Conservation (phyloP, 352 stramenopile species). For the Blastocystis hominis region DNA sequence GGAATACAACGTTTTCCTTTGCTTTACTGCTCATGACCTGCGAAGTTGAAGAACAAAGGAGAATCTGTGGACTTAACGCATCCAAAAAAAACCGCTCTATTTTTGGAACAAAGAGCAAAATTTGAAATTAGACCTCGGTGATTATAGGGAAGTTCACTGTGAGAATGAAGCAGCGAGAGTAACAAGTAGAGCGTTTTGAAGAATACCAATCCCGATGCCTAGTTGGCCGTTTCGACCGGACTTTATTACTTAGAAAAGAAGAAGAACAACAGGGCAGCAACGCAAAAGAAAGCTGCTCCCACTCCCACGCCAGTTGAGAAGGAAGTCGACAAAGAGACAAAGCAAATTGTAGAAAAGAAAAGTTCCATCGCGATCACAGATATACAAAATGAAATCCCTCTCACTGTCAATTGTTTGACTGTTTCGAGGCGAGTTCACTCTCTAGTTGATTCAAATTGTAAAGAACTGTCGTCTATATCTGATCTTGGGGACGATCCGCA, state of each 20-base stretch:
- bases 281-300: not conserved
- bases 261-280: not conserved
- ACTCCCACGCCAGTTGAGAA: not conserved
- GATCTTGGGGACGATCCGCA: slow-evolving; percentile 29
- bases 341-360: slow-evolving; percentile 13
- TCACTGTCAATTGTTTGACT: not conserved
- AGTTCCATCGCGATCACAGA: not conserved
- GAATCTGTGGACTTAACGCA: not conserved
- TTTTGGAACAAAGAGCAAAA: not conserved
- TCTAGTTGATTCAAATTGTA: not conserved
- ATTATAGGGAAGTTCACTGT: not conserved
- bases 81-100: not conserved
- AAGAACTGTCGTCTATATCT: not conserved
- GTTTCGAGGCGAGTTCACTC: not conserved
- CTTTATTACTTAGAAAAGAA: slow-evolving; percentile 6
- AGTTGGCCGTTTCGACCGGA: not conserved
- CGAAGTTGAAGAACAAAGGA: not conserved
- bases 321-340: not conserved
- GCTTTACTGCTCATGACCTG: not conserved
- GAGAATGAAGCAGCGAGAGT: not conserved
- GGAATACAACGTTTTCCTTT: not conserved
- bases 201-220: not conserved
- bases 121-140: not conserved
- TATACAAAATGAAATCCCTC: not conserved
- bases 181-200: not conserved